Evolutionary conservation across 2,329 filamentous ascomycete genomes (phyloP).

Genomic region (Colletotrichum sidae): DNA sequence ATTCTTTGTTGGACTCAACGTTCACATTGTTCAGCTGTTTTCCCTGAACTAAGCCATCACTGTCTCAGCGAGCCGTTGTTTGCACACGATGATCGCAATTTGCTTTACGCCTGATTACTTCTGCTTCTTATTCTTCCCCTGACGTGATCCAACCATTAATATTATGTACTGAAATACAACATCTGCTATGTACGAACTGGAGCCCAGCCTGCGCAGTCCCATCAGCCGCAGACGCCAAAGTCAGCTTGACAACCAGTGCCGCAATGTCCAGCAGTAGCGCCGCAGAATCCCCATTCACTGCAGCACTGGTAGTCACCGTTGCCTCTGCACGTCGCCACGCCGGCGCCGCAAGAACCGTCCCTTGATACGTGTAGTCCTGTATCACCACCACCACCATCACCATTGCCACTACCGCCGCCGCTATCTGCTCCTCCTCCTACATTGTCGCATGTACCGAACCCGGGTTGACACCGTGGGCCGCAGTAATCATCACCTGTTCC

Average conservation of each 20-base stretch:
- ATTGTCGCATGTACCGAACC: slow-evolving; percentile 35
- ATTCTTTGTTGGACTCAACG: too few relatives aligned
- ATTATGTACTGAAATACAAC: neutral
- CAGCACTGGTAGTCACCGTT: slow-evolving; percentile 38
- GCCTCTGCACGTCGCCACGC: slow-evolving; percentile 31
- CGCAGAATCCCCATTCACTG: slow-evolving; percentile 39
- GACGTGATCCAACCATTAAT: neutral
- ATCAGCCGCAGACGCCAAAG: slow-evolving; percentile 37
- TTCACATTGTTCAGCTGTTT: too few relatives aligned
- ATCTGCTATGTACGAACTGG: slow-evolving; percentile 16
- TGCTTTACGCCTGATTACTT: neutral
- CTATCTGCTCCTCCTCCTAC: slow-evolving; percentile 6
- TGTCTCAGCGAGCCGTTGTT: too few relatives aligned
- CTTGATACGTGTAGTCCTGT: slow-evolving; percentile 28
- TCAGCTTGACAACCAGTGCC: slow-evolving; percentile 36
- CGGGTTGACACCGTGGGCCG: slow-evolving; percentile 32
- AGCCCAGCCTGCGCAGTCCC: neutral
- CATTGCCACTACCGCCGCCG: slow-evolving; percentile 6
- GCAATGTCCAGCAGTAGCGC: slow-evolving; percentile 31
- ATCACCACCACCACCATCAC: neutral
- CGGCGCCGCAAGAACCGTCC: slow-evolving; percentile 33
- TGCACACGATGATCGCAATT: too few relatives aligned
- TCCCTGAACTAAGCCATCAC: too few relatives aligned
- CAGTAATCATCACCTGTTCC: slow-evolving; percentile 36
- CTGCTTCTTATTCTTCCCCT: neutral